Base-by-base conservation (phyloP, 768 basidiomycete genomes). In the Omphalotus guepiniiformis region DNA sequence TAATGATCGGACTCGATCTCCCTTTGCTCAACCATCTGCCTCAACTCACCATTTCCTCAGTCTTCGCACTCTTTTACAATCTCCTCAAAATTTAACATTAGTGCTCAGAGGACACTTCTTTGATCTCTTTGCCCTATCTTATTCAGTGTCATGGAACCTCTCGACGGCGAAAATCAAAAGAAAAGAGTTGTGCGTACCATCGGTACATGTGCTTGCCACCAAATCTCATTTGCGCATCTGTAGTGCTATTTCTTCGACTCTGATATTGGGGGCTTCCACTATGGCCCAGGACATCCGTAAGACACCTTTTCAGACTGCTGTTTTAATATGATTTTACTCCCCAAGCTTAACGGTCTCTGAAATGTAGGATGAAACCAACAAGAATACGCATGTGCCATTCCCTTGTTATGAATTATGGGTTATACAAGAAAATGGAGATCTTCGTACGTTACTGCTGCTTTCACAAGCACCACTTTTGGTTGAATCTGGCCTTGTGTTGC, bases 391-490 rank as follows among this genome's bases (percentile, higher is more conserved):
- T 99, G 96, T 97, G 94, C 63, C 96, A 99, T 69, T 94, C 94
- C 9, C 76, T 99, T 43, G 96, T 99, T 47, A 99, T 99, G 96
- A 99, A 98, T 69, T 97, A 97, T 65, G 93, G 94, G 16, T 70
- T 99, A 15, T 99, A 99, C 74, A 97, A 97, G 70, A 93, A 93
- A 70, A 99, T 99, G 96, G 96, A 99, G 67, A 99, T 99, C 55
- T 99, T 97, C 58, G 96, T 97, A 61, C 57, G 96, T 76, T 42
- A 29, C 15, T 25, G 44, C 19, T 4, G 16, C 23, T 4, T 29
- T n/a, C 23, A 28, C 6, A 27, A 44, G 34, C n/a, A 44, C 42
- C 47, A 29, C 6, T 29, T 22, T 19, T 26, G n/a, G 47, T 15
- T 39, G 21, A 30, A 45, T 49, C 26, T 53, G 5, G 30, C 48